Evolutionary conservation across 148 eudicot genomes (phyloP).

Genomic region (Chenopodium berlandieri): DNA sequence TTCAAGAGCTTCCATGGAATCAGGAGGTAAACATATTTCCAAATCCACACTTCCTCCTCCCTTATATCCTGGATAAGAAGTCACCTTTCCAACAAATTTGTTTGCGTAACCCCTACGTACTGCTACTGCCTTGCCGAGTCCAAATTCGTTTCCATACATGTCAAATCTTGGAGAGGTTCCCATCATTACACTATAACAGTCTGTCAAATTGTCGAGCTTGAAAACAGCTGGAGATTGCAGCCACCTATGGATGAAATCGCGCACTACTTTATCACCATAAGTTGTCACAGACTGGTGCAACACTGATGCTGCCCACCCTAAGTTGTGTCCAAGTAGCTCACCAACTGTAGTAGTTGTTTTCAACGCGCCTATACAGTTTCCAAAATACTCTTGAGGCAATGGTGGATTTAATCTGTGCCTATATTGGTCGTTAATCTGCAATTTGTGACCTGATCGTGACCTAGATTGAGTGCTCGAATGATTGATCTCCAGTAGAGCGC

Average conservation of each 20-base stretch:
- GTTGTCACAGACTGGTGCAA: conserved; percentile 42
- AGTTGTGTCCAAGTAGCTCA: conserved; percentile 42
- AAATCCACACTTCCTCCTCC: conserved; percentile 66
- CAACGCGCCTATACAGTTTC: conserved; percentile 49
- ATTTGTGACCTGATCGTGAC: conserved; percentile 39
- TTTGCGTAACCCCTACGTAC: conserved; percentile 56
- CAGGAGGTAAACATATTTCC: conserved; percentile 63
- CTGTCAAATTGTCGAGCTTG: background rate
- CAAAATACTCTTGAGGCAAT: conserved; percentile 57
- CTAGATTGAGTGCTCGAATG: conserved; percentile 44
- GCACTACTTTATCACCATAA: conserved; percentile 30
- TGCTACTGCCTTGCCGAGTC: conserved; percentile 66
- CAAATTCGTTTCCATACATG: conserved; percentile 77
- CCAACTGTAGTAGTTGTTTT: conserved; percentile 25
- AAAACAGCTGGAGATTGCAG: conserved; percentile 12
- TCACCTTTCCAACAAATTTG: conserved; percentile 61
- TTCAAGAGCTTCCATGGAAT: conserved; percentile 49
- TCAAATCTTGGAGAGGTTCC: conserved; percentile 73
- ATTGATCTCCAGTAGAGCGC: conserved; percentile 75
- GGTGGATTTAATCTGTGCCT: conserved; percentile 58
- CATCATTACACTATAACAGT: conserved; percentile 44
- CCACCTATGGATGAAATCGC: conserved; percentile 2
- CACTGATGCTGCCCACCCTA: conserved; percentile 51
- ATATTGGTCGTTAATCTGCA: conserved; percentile 57
- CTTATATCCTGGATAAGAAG: conserved; percentile 54